phyloP scores from a whole-genome alignment of 139 green algal species.

The Picochlorum sp. region DNA sequence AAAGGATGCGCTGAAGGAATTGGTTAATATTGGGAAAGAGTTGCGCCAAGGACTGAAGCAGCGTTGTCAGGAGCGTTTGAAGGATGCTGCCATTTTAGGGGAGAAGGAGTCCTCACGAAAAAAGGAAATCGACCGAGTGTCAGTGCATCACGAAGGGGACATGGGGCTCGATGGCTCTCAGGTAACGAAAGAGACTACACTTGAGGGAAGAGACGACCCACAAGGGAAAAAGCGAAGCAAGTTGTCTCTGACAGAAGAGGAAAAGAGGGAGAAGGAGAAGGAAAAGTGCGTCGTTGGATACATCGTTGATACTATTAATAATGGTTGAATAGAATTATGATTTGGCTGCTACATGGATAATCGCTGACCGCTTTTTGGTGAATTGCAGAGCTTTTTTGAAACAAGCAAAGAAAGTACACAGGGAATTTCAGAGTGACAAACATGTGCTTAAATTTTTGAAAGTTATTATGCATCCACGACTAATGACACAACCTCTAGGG shows the following conservation, averaged over 20 bases:
- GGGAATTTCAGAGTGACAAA: neutral
- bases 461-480: neutral
- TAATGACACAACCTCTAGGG: neutral
- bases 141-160: too few species aligned
- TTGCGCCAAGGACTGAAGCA: neutral
- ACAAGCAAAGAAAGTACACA: neutral
- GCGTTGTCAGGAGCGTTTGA: neutral
- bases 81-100: neutral
- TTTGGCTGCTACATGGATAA: too few species aligned
- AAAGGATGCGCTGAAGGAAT: neutral
- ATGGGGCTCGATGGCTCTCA: too few species aligned
- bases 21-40: neutral
- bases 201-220: too few species aligned
- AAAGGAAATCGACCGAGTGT: too few species aligned
- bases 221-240: too few species aligned
- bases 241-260: too few species aligned
- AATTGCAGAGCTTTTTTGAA: neutral
- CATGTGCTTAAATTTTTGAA: conserved; percentile 1
- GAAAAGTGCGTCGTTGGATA: neutral
- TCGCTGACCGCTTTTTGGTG: too few species aligned
- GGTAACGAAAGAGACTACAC: neutral
- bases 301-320: too few species aligned
- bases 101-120: too few species aligned
- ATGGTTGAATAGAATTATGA: too few species aligned
- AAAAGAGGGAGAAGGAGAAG: neutral